Conservation (phyloP, 257 asterid species). For the Primulina eburnea region DNA sequence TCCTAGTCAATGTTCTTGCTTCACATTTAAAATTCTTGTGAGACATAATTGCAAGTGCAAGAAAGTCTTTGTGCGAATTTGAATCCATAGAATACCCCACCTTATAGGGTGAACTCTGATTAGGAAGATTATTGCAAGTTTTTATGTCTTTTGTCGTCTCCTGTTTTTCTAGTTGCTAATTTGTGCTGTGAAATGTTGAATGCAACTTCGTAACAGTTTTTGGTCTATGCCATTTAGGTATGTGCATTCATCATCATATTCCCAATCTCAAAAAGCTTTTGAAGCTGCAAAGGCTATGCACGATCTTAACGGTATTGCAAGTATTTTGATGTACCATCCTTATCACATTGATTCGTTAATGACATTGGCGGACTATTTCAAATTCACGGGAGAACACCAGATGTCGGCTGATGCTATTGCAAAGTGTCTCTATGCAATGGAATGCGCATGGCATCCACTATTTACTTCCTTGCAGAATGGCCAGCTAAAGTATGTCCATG, state of each 20-base stretch:
- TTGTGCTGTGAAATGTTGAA: slow-evolving; percentile 9
- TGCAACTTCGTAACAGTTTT: slow-evolving; percentile 4
- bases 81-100: slow-evolving; percentile 5
- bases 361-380: slow-evolving; percentile 80
- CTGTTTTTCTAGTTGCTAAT: not conserved
- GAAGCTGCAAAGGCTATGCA: slow-evolving; percentile 87
- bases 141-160: not conserved
- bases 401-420: slow-evolving; percentile 83
- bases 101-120: not conserved
- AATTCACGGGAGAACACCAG: slow-evolving; percentile 89
- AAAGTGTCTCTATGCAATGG: slow-evolving; percentile 80
- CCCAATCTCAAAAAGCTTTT: slow-evolving; percentile 79
- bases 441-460: slow-evolving; percentile 93
- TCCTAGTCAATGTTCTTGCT: slow-evolving; percentile 6
- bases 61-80: slow-evolving; percentile 10
- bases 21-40: slow-evolving; percentile 5
- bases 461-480: slow-evolving; percentile 65
- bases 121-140: not conserved
- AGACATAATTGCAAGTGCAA: not conserved
- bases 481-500: slow-evolving; percentile 65
- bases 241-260: slow-evolving; percentile 64
- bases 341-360: slow-evolving; percentile 86
- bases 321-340: slow-evolving; percentile 70
- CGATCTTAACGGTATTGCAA: slow-evolving; percentile 83
- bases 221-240: slow-evolving; percentile 46